Evolutionary conservation across 2,329 filamentous ascomycete species (phyloP).

Genomic region (Keithomyces neogunnii): DNA sequence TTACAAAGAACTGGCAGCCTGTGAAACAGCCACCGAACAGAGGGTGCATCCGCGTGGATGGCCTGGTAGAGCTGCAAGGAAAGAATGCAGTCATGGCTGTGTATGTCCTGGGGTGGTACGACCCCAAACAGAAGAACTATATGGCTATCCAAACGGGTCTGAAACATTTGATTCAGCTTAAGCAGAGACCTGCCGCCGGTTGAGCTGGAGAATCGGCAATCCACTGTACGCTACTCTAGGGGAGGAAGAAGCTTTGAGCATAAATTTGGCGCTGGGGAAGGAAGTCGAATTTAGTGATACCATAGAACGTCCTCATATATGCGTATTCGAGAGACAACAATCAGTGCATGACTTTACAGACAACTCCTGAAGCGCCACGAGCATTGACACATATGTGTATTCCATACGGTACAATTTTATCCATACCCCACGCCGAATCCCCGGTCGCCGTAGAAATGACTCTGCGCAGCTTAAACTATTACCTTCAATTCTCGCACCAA

Average conservation of each 20-base stretch:
- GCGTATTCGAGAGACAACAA: not conserved
- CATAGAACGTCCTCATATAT: constrained; percentile 11
- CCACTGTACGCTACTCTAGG: not conserved
- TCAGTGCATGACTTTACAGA: no score
- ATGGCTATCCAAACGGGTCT: constrained; percentile 32
- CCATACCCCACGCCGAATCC: not conserved
- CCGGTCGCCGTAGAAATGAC: no score
- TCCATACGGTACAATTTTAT: not conserved
- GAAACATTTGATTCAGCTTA: constrained; percentile 33
- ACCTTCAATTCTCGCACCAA: not conserved
- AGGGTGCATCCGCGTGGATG: constrained; percentile 44
- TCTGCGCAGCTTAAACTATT: no score
- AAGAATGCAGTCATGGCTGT: constrained; percentile 37
- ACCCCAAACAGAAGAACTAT: constrained; percentile 44
- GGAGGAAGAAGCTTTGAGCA: not conserved
- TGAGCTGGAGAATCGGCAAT: constrained; percentile 7
- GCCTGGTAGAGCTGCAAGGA: constrained; percentile 44
- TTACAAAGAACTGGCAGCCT: constrained; percentile 37
- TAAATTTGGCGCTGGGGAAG: constrained; percentile 7
- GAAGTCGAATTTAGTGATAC: constrained; percentile 15
- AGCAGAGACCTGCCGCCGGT: constrained; percentile 25
- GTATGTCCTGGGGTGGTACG: constrained; percentile 45
- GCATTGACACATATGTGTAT: not conserved
- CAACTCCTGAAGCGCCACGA: not conserved
- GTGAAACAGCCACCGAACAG: constrained; percentile 34